phyloP scores from a whole-genome alignment of 495 filamentous ascomycete species.

The Margaritispora aquatica region DNA sequence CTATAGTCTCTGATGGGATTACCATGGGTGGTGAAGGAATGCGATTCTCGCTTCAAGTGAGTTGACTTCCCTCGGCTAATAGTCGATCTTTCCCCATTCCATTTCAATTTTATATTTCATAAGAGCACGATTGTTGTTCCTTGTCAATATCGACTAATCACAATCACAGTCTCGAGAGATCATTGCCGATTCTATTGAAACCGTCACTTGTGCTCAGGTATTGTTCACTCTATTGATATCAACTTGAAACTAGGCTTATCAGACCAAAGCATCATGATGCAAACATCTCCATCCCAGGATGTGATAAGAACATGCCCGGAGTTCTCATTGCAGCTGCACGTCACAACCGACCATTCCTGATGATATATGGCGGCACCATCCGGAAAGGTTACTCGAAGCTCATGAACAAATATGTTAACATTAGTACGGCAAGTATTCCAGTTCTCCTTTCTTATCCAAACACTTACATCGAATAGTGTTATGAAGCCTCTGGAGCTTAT shows the following conservation, averaged over 20 bases:
- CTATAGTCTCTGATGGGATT: constrained; percentile 49
- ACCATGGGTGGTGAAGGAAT: constrained; percentile 93
- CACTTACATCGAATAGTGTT: constrained; percentile 43
- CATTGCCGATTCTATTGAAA: constrained; percentile 93
- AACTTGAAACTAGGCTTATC: not conserved
- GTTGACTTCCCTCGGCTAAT: not conserved
- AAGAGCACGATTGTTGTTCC: no score
- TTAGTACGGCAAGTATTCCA: constrained; percentile 29
- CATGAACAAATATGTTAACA: constrained; percentile 77
- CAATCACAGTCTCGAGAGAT: constrained; percentile 70
- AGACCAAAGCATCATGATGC: constrained; percentile 77
- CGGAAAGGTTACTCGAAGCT: constrained; percentile 75
- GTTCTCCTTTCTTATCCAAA: not conserved
- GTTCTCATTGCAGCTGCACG: constrained; percentile 62
- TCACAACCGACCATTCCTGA: constrained; percentile 78
- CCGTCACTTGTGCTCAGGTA: constrained; percentile 65
- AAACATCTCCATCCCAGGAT: constrained; percentile 87
- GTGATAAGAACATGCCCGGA: constrained; percentile 99
- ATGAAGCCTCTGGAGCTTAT: constrained; percentile 87
- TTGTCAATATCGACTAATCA: not conserved
- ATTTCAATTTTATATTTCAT: no score
- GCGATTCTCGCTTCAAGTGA: constrained; percentile 4
- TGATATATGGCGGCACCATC: constrained; percentile 86
- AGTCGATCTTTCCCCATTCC: no score
- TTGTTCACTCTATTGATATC: not conserved